Conservation (phyloP, 768 basidiomycete species). For the Termitomyces eurrhizus region DNA sequence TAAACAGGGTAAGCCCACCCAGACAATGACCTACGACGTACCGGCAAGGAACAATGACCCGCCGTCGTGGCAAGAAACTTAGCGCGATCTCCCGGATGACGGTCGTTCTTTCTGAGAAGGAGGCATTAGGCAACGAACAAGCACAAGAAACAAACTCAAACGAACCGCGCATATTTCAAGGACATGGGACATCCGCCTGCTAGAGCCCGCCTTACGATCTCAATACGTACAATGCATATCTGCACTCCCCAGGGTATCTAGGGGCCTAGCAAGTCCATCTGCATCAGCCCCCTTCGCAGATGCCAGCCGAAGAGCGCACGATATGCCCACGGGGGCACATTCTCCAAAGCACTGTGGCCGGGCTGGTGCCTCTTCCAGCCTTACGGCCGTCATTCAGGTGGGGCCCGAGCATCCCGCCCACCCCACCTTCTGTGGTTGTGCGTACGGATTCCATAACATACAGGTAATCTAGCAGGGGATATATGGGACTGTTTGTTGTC, state of each 20-base stretch:
- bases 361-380: slow-evolving; percentile 7
- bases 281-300: slow-evolving; percentile 4
- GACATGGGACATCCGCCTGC: not conserved
- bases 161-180: not conserved
- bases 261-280: slow-evolving; percentile 2
- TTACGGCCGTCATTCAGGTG: slow-evolving; percentile 4
- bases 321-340: not conserved
- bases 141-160: not conserved
- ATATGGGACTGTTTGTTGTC: not conserved
- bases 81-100: not conserved
- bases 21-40: not conserved
- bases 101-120: not conserved
- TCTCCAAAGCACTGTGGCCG: not conserved
- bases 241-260: slow-evolving; percentile 7
- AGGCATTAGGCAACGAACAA: not conserved
- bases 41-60: not conserved
- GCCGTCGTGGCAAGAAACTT: too few relatives aligned
- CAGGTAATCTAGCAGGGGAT: not conserved
- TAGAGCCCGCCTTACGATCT: slow-evolving; percentile 2
- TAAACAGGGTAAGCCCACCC: not conserved
- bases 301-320: slow-evolving; percentile 4
- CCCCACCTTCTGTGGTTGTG: slow-evolving; percentile 9
- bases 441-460: slow-evolving; percentile 4
- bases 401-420: slow-evolving; percentile 2
- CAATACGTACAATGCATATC: slow-evolving; percentile 2